These are phyloP conservation scores for Sugiyamaella marilandica DNA, from an alignment of 805 yeast species.

Conservation along the genomic window DNA sequence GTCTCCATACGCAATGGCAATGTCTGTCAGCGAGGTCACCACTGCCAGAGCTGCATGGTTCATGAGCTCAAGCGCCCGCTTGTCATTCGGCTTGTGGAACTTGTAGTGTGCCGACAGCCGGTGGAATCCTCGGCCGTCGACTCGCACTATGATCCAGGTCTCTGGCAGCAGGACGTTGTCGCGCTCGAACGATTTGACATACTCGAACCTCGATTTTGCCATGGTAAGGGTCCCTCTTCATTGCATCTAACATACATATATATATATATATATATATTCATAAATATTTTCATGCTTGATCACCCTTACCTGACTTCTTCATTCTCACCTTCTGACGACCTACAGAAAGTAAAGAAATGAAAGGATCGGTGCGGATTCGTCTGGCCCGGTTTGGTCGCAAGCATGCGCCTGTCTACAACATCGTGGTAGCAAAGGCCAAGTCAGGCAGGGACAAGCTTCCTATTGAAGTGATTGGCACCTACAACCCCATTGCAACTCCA, in stretches of 20 bases:
- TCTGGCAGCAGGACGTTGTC: constrained; percentile 71
- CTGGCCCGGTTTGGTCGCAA: constrained; percentile 90
- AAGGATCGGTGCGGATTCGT: constrained; percentile 79
- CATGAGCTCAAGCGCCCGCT: constrained; percentile 70
- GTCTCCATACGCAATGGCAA: constrained; percentile 84
- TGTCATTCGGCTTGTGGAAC: constrained; percentile 86
- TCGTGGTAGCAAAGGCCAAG: constrained; percentile 73
- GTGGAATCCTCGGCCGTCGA: constrained; percentile 95
- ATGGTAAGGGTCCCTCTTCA: not conserved
- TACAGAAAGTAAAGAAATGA: constrained; percentile 34
- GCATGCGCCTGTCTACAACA: constrained; percentile 83
- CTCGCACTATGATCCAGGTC: constrained; percentile 74
- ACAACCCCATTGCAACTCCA: constrained; percentile 76
- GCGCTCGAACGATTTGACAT: constrained; percentile 75
- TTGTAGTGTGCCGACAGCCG: constrained; percentile 67
- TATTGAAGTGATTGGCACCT: constrained; percentile 92
- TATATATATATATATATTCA: not conserved
- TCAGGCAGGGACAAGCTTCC: constrained; percentile 87
- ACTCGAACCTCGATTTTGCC: constrained; percentile 53
- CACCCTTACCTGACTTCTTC: not conserved
- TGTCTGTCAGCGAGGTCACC: constrained; percentile 62
- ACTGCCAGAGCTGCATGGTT: constrained; percentile 70
- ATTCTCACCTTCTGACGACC: not conserved
- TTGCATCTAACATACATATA: not conserved
- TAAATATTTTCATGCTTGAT: not conserved